A percentile compares a stretch with the other conserved stretches of the same genome.
phyloP scores from a whole-genome alignment of 202 grass and related monocot species.

The Zoysia matrella region DNA sequence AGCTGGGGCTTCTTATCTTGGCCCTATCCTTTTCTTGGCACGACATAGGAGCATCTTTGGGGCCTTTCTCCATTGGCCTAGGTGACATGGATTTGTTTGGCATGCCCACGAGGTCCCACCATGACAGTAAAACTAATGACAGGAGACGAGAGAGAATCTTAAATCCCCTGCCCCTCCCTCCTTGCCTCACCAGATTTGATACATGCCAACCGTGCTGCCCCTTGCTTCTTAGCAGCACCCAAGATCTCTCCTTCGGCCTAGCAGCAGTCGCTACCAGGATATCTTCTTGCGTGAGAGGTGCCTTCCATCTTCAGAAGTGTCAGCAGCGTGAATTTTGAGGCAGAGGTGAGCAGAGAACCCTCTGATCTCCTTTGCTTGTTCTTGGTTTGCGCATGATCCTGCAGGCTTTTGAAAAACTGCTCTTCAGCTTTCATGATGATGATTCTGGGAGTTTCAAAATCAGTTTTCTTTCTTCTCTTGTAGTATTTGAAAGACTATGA shows the following conservation, averaged over 20 bases:
- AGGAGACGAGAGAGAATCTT: constrained; percentile 54
- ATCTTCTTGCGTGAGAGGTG: constrained; percentile 46
- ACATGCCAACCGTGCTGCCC: constrained; percentile 48
- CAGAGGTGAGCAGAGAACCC: constrained; percentile 50
- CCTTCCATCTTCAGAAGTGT: constrained; percentile 42
- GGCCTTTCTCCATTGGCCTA: constrained; percentile 57
- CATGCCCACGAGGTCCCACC: constrained; percentile 49
- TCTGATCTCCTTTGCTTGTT: constrained; percentile 22
- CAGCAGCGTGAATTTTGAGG: constrained; percentile 7
- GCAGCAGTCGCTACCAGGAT: constrained; percentile 45
- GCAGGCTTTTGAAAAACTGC: not conserved
- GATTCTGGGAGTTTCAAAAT: not conserved
- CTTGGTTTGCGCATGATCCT: constrained; percentile 30
- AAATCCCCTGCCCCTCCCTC: constrained; percentile 52
- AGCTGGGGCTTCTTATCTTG: constrained; percentile 56
- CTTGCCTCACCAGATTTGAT: constrained; percentile 68
- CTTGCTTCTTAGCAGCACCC: constrained; percentile 53
- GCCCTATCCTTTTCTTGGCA: constrained; percentile 59
- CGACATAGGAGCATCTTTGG: constrained; percentile 70
- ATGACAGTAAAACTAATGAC: constrained; percentile 65
- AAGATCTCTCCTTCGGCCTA: constrained; percentile 29
- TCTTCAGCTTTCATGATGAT: constrained; percentile 16
- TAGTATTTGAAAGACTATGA: constrained; percentile 2
- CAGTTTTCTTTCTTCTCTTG: not conserved
- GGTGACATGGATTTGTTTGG: constrained; percentile 65